phyloP scores from a whole-genome alignment of 2,329 filamentous ascomycete genomes.

The Exophiala oligosperma region DNA sequence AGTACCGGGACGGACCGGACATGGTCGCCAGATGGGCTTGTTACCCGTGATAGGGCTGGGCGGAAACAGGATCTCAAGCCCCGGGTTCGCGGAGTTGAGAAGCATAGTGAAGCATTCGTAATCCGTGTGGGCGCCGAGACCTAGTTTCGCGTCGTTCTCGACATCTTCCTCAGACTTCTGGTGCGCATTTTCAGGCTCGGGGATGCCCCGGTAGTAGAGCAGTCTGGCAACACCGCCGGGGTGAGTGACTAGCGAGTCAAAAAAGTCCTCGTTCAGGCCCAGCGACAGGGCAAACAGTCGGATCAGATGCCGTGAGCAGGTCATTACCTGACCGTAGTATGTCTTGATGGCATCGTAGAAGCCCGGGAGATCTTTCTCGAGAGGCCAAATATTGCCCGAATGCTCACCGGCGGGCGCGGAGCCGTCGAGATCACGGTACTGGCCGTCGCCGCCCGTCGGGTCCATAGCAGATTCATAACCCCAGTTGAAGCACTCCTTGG shows the following conservation, averaged over 20 bases:
- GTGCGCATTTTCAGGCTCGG: not conserved
- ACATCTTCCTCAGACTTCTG: not conserved
- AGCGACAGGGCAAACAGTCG: slow-evolving; percentile 57
- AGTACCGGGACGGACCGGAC: slow-evolving; percentile 37
- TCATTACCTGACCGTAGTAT: slow-evolving; percentile 53
- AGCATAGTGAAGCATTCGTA: slow-evolving; percentile 53
- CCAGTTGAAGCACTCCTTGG: slow-evolving; percentile 31
- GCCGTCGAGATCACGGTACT: slow-evolving; percentile 29
- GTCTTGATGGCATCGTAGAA: slow-evolving; percentile 50
- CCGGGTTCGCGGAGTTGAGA: slow-evolving; percentile 28
- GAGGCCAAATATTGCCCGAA: slow-evolving; percentile 28
- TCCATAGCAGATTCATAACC: slow-evolving; percentile 28
- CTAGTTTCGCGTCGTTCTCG: slow-evolving; percentile 21
- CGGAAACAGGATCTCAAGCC: slow-evolving; percentile 30
- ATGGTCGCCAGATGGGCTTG: slow-evolving; percentile 29
- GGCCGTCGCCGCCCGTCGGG: slow-evolving; percentile 23
- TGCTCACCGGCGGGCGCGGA: slow-evolving; percentile 8
- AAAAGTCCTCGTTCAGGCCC: slow-evolving; percentile 54
- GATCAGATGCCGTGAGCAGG: slow-evolving; percentile 53
- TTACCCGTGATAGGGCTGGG: slow-evolving; percentile 21
- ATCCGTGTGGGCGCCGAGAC: slow-evolving; percentile 34
- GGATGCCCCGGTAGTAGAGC: slow-evolving; percentile 31
- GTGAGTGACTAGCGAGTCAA: slow-evolving; percentile 55
- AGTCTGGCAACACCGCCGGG: slow-evolving; percentile 42
- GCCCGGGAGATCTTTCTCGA: slow-evolving; percentile 27